These are phyloP conservation scores for Cinchona pubescens DNA, from an alignment of 257 asterid genomes.

Conservation along the genomic window DNA sequence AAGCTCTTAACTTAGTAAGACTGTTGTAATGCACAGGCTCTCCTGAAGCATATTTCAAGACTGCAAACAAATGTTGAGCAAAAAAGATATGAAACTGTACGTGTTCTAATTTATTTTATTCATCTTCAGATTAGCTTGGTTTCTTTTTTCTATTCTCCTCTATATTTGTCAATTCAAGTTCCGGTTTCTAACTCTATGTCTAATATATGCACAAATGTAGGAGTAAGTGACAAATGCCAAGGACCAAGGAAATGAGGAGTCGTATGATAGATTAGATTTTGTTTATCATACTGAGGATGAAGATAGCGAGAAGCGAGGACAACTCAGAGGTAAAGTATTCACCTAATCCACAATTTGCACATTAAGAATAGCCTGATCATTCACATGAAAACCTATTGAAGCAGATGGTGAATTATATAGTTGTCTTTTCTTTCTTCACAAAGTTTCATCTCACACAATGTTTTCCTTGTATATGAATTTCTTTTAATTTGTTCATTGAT, in stretches of 20 bases:
- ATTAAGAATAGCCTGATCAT: neutral
- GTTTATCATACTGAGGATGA: slow-evolving; percentile 74
- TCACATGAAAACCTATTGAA: neutral
- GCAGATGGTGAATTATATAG: neutral
- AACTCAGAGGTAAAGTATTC: slow-evolving; percentile 57
- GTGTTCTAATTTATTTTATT: slow-evolving; percentile 19
- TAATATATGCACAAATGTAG: slow-evolving; percentile 28
- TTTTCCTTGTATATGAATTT: neutral
- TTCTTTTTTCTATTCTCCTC: neutral
- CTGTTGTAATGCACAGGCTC: slow-evolving; percentile 50
- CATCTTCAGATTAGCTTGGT: slow-evolving; percentile 4
- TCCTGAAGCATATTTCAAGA: slow-evolving; percentile 55
- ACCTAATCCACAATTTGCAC: neutral
- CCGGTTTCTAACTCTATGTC: neutral
- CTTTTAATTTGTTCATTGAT: slow-evolving; percentile 9
- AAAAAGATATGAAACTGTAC: slow-evolving; percentile 71
- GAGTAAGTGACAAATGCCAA: slow-evolving; percentile 65
- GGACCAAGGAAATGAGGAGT: slow-evolving; percentile 57
- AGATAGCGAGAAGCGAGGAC: too few relatives aligned
- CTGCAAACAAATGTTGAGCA: slow-evolving; percentile 54
- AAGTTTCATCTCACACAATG: neutral
- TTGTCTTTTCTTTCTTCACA: neutral
- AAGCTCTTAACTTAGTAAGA: slow-evolving; percentile 9
- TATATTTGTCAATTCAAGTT: neutral
- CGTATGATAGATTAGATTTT: slow-evolving; percentile 61